Percentiles rank a stretch among this genome's conserved stretches.
Conservation (phyloP, 108 stramenopile species). For the Schizochytrium sp. region DNA sequence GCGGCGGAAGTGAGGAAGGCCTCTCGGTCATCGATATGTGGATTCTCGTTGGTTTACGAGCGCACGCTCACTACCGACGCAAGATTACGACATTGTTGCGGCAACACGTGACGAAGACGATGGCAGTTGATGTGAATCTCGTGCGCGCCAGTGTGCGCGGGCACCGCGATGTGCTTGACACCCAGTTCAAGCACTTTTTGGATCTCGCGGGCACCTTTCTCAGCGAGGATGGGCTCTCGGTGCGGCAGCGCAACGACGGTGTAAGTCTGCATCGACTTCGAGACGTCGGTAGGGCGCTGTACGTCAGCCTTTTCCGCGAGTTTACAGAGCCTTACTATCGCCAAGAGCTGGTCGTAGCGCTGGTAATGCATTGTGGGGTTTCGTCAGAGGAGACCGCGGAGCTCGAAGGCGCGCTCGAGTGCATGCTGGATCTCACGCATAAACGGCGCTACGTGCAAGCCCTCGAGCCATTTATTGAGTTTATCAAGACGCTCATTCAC, state of each 20-base stretch:
- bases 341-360: not conserved
- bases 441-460: not conserved
- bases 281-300: not conserved
- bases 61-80: not conserved
- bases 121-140: not conserved
- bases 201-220: not conserved
- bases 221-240: not conserved
- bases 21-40: not conserved
- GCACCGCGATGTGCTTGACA: not conserved
- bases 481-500: conserved; percentile 11
- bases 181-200: conserved; percentile 3
- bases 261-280: not conserved
- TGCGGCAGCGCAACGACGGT: not conserved
- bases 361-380: conserved; percentile 1
- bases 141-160: not conserved
- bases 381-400: not conserved
- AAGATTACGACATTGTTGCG: not conserved
- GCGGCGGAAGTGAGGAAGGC: not conserved
- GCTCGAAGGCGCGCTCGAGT: not conserved
- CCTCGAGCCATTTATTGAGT: not conserved
- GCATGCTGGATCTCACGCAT: not conserved
- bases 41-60: not conserved
- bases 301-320: not conserved
- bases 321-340: not conserved
- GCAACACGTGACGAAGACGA: not conserved